phyloP scores from a whole-genome alignment of 2,329 filamentous ascomycete genomes.

The Cercospora canescens region DNA sequence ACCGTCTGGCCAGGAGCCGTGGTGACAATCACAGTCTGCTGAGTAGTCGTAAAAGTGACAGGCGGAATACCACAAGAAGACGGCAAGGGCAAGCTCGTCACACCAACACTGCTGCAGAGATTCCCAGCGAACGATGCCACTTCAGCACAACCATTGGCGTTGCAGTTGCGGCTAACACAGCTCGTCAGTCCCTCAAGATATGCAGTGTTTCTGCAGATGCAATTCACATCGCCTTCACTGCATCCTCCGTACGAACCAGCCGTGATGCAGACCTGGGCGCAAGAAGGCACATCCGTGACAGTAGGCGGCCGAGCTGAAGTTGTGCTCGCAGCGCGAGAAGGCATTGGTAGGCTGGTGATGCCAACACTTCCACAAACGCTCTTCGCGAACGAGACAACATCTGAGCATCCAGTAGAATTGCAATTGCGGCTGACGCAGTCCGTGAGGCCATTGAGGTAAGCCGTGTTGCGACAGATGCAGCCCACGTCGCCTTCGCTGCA shows the following conservation, averaged over 20 bases:
- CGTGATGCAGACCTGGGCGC: neutral
- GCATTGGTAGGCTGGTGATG: neutral
- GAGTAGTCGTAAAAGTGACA: neutral
- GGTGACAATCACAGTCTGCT: neutral
- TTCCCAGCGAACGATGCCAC: slow-evolving; percentile 1
- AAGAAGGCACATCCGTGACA: neutral
- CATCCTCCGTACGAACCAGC: slow-evolving; percentile 1
- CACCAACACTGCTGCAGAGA: slow-evolving; percentile 5
- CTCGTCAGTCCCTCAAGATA: neutral
- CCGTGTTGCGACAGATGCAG: slow-evolving; percentile 4
- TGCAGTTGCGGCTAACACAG: neutral
- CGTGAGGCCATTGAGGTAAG: neutral
- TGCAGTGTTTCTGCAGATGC: slow-evolving; percentile 2
- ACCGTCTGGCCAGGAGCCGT: neutral
- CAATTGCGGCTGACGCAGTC: neutral
- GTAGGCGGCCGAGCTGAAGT: neutral
- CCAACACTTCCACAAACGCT: neutral
- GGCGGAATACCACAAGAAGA: slow-evolving; percentile 3
- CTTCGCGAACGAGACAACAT: neutral
- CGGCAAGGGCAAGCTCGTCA: neutral
- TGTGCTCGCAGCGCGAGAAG: neutral
- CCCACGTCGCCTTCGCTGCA: slow-evolving; percentile 1
- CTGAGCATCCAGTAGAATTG: neutral
- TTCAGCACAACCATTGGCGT: neutral
- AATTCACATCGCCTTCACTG: slow-evolving; percentile 1